These are phyloP conservation scores for Naganishia onofrii DNA, from an alignment of 768 basidiomycete species.

Conservation along the genomic window DNA sequence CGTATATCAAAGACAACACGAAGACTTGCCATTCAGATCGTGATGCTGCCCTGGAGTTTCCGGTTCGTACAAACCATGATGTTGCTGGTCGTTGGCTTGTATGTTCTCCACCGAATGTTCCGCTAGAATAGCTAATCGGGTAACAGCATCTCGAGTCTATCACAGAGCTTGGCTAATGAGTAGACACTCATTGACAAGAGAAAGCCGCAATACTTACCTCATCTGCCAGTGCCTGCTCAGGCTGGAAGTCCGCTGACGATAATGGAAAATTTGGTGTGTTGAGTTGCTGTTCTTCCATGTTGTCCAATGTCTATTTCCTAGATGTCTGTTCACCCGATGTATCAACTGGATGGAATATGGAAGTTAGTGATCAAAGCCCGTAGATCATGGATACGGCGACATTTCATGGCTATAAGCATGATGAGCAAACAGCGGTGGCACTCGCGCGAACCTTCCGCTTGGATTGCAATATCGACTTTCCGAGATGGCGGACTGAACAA, in stretches of 20 bases:
- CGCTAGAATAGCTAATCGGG: slow-evolving; percentile 28
- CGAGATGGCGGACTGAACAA: not conserved
- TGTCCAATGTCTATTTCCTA: not conserved
- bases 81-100: slow-evolving; percentile 1
- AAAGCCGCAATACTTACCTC: not conserved
- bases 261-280: not conserved
- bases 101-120: slow-evolving; percentile 28
- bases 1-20: not conserved
- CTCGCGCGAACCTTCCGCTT: too few relatives aligned
- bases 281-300: slow-evolving; percentile 19
- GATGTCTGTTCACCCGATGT: not conserved
- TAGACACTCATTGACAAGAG: not conserved
- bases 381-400: not conserved
- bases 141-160: slow-evolving; percentile 17
- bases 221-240: not conserved
- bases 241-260: slow-evolving; percentile 12
- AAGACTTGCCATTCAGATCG: slow-evolving; percentile 17
- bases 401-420: not conserved
- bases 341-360: not conserved
- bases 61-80: slow-evolving; percentile 14
- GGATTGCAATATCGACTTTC: not conserved
- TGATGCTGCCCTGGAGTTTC: slow-evolving; percentile 25
- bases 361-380: not conserved
- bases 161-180: not conserved
- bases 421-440: not conserved